phyloP scores from a whole-genome alignment of 257 asterid species.

The Lycium barbarum region DNA sequence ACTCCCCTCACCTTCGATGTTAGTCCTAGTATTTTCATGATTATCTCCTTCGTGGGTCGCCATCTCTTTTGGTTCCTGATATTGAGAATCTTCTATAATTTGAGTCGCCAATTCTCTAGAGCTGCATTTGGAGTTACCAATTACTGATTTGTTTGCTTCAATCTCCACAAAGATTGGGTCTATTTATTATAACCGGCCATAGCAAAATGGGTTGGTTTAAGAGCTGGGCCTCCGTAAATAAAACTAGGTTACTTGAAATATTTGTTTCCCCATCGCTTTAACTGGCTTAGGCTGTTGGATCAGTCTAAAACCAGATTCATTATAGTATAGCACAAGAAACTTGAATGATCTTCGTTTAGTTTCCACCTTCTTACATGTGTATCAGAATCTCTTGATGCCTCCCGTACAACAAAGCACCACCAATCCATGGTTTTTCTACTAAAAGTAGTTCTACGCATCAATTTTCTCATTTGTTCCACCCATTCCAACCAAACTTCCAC shows the following conservation, averaged over 20 bases:
- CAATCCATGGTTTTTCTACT: neutral
- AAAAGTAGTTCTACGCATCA: neutral
- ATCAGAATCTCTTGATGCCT: slow-evolving; percentile 6
- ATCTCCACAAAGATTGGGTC: neutral
- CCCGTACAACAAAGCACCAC: neutral
- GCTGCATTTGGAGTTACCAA: slow-evolving; percentile 22
- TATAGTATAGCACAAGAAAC: neutral
- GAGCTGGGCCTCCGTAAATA: neutral
- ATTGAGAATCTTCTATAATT: neutral
- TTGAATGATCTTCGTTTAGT: neutral
- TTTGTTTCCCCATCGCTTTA: neutral
- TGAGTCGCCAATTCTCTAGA: neutral
- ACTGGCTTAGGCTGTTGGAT: slow-evolving; percentile 9
- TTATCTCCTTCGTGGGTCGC: neutral
- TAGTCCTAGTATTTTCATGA: neutral
- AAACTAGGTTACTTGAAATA: neutral
- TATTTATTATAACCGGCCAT: neutral
- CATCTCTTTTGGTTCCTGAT: neutral
- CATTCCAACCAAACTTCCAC: neutral
- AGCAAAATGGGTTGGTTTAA: neutral
- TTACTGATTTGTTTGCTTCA: slow-evolving; percentile 7
- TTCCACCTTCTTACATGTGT: neutral
- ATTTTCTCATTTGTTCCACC: neutral
- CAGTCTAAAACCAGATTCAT: neutral
- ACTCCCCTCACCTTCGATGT: neutral